phyloP scores from a whole-genome alignment of 106 monocot genomes.

The Triglochin maritima region DNA sequence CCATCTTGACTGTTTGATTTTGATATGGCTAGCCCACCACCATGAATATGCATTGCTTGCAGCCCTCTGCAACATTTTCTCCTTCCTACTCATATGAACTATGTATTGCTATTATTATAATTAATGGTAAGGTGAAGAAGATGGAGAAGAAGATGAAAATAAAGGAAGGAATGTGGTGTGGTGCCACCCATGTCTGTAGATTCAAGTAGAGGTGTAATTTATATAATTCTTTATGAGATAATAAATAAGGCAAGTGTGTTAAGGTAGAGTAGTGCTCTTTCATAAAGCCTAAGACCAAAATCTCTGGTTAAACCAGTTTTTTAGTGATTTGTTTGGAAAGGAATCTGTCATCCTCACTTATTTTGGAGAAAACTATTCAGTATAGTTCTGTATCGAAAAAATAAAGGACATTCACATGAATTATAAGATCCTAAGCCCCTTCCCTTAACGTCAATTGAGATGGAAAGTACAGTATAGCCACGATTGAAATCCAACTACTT shows the following conservation, averaged over 20 bases:
- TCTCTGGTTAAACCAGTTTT: too few relatives aligned
- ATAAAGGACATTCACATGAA: too few relatives aligned
- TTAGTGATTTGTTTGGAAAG: too few relatives aligned
- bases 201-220: neutral
- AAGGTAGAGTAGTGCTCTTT: neutral
- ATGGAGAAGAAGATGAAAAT: neutral
- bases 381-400: too few relatives aligned
- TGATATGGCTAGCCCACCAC: slow-evolving; percentile 94
- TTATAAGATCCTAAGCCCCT: too few relatives aligned
- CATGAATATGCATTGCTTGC: slow-evolving; percentile 95
- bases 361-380: too few relatives aligned
- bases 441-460: too few relatives aligned
- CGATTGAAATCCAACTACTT: too few relatives aligned
- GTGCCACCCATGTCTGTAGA: neutral
- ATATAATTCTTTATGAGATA: too few relatives aligned
- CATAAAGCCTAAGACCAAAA: neutral
- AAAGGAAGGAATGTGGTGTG: neutral
- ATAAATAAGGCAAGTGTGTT: neutral
- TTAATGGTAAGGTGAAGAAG: neutral
- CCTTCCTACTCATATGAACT: neutral
- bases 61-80: slow-evolving; percentile 66
- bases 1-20: slow-evolving; percentile 86
- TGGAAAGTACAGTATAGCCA: too few relatives aligned
- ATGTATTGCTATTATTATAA: neutral
- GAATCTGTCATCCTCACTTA: too few relatives aligned